Base-by-base conservation (phyloP, 2,329 filamentous ascomycete genomes). In the Sporothrix pallida region DNA sequence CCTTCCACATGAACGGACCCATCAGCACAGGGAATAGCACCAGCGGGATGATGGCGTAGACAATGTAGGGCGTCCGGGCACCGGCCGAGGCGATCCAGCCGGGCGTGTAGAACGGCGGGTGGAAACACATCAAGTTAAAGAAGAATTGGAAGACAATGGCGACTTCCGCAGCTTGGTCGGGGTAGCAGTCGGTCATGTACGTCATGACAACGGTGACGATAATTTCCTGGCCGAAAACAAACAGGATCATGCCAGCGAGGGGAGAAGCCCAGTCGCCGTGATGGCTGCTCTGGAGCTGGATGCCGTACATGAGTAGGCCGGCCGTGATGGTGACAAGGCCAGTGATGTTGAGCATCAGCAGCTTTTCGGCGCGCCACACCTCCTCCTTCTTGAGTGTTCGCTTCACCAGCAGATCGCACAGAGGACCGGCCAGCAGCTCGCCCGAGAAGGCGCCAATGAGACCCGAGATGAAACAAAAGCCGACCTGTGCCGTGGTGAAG, bases 111-210 rank as follows among this genome's bases (percentile, higher is more conserved):
- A 76, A 76, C 1, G 76, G 76, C 42, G 75, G 75, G 42, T 74
- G 75, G 65, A 72, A 76, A 42, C 71, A 74, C 75, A 76, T 76
- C 8, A 76, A 13, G 74, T 76, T 76, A 62, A 76, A 72, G 63
- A 75, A 76, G 73, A 75, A 76, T 69, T 76, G 75, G 71, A 76
- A 76, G 17, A 76, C 76, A 44, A 76, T 71, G 20, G 73, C 60
- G 15, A 75, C 72, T 71, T 76, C 76, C 71, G 73, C 76, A 0
- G 75, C 76, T 12, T 73, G 72, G 8, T 68, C 72, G 3, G 75
- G 76, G 52, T 76, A 76, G 73, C 73, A 76, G 69, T 76, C 75
- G 31, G 70, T 72, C 73, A 76, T 75, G 74, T 76, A 76, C 23
- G 76, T 76, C 74, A 76, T 73, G 15, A 73, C 52, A n/a, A 76